Evolutionary conservation across 192 early-diverging fungal genomes (phyloP), one percentile per base, ranked within the genome.

Genomic region (Entophlyctis helioformis): DNA sequence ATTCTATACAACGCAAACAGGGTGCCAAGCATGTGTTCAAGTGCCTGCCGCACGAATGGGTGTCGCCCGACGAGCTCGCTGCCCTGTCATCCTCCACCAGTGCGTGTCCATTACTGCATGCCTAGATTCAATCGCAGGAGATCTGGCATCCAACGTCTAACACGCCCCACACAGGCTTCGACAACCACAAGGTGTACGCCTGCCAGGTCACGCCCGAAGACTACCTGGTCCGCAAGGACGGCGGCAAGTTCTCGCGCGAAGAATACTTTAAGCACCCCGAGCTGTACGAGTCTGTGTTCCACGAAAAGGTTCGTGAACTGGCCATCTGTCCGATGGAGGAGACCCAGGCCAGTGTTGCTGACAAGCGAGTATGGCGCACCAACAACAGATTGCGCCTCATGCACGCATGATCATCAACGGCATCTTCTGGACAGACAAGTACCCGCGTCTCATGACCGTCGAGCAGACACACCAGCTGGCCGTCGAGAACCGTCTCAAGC

Each of bases 11-110:
- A 40, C 38, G 29, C 20, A 43, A 34, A 2, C 40, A 83, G 63
- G 94, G 95, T 18, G 91, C 91, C 0, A 71, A 86, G 55, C 80
- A 86, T 11, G 79, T 98, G 26, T 95, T 98, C 61, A 78, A 89
- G 62, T 68, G 80, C 37, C 65, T 98, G 36, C 92, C 95, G 0
- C 87, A 92, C 55, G 87, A 94, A 42, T 86, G 86, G 71, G 75
- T 98, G 12, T 69, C 80, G 15, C 64, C 73, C 1, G 57, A 72
- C 36, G 64, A 76, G 32, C 45, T 77, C 48, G 51, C 48, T 35
- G 59, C 58, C 10, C 45, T 77, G 18, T 37, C n/a, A n/a, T n/a
- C n/a, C n/a, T n/a, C n/a, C n/a, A n/a, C n/a, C n/a, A n/a, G n/a
- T n/a, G n/a, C n/a, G n/a, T n/a, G n/a, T n/a, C n/a, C n/a, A n/a